These are phyloP conservation scores for Niveomyces coronatus DNA, from an alignment of 2,329 filamentous ascomycete species.

Conservation along the genomic window DNA sequence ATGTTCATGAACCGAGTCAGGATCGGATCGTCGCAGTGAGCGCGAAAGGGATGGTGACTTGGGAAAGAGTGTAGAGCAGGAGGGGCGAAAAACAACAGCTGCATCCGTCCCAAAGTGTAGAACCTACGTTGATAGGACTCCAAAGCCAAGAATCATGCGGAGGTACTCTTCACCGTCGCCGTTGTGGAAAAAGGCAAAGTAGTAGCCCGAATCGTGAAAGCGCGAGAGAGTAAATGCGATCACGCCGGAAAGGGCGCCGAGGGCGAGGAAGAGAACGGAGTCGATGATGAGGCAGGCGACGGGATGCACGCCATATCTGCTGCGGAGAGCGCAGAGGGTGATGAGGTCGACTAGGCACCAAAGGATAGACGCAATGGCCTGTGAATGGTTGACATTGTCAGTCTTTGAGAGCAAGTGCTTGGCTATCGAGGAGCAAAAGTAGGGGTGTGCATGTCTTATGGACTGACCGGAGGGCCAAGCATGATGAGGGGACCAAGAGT, in stretches of 20 bases:
- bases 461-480: conserved; percentile 12
- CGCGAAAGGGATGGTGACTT: background rate
- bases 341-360: conserved; percentile 10
- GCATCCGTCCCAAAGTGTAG: background rate
- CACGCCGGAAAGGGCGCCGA: conserved; percentile 11
- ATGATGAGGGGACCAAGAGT: conserved; percentile 12
- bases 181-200: conserved; percentile 12
- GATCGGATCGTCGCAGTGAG: too few relatives aligned
- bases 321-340: conserved; percentile 2
- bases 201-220: conserved; percentile 12
- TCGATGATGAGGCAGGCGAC: conserved; percentile 11
- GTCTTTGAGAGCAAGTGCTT: background rate
- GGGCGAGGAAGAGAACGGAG: conserved; percentile 9
- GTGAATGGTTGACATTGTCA: background rate
- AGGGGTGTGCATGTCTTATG: background rate
- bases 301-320: conserved; percentile 5
- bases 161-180: conserved; percentile 10
- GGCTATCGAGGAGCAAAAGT: background rate
- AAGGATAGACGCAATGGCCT: conserved; percentile 9
- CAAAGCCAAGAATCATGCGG: conserved; percentile 9
- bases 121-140: conserved; percentile 11
- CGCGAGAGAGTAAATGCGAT: conserved; percentile 11
- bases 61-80: background rate
- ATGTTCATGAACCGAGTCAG: too few relatives aligned
- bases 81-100: background rate